Evolutionary conservation across 2,329 filamentous ascomycete species (phyloP), one percentile per base, ranked within the genome.

Genomic region (Rutstroemia sydowiana): DNA sequence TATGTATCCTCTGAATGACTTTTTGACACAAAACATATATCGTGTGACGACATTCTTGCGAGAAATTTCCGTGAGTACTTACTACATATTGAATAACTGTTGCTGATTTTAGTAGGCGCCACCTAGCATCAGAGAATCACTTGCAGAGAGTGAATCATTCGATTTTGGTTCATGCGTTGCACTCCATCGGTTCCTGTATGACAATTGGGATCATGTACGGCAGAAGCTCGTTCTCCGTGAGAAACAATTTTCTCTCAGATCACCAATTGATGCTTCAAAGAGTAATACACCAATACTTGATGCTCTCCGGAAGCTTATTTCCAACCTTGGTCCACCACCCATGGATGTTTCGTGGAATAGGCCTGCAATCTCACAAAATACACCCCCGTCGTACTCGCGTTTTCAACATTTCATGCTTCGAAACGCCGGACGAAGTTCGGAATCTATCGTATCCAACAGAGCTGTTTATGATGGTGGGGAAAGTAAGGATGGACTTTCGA

Each of bases 401-500:
- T 87, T 87, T 58, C 83, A 87, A 58, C 80, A 85, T 57, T 87
- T 87, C 61, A 87, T 87, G 83, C 73, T 87, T 42, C 77, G 78
- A 16, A 85, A 86, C 63, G 82, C 82, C 2, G 82, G 83, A 57
- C 75, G 79, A 34, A 80, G 78, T 58, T 79, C 77, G 0, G 83
- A 85, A 58, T 83, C 81, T 2, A 79, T 83, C 53, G 66, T 83
- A 20, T 82, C 81, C 2, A 78, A 79, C 21, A 74, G 82, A 20
- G 82, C 82, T 23, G 79, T 87, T 11, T 87, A 86, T 61, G 83
- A 87, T 62, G 83, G 83, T 31, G 83, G 83, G 18, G 82, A 86
- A 67, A 85, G 79, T 68, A 85, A 84, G 77, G 82, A 86, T 64
- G 82, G 81, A 5, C 66, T 86, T 37, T 80, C 82, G 0, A 82